These are phyloP conservation scores for Xylaria sp. DNA, from an alignment of 2,329 filamentous ascomycete species.

Conservation along the genomic window DNA sequence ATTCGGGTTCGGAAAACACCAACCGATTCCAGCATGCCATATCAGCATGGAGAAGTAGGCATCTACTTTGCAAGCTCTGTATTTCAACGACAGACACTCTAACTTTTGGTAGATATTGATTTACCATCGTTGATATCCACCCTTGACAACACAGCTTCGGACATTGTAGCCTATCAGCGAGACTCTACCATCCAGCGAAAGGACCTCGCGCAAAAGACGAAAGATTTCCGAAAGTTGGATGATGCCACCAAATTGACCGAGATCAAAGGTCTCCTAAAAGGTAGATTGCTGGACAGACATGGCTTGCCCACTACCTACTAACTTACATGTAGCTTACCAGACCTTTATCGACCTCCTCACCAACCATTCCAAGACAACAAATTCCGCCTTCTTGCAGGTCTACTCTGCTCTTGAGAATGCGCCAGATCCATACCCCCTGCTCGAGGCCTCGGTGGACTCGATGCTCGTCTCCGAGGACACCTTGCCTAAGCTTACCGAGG, in stretches of 20 bases:
- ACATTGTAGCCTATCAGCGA: slow-evolving; percentile 89
- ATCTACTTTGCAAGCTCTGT: slow-evolving; percentile 7
- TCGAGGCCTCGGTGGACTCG: slow-evolving; percentile 95
- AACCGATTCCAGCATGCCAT: slow-evolving; percentile 98
- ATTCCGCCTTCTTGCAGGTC: slow-evolving; percentile 87
- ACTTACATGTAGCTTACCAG: slow-evolving; percentile 73
- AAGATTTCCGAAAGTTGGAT: slow-evolving; percentile 94
- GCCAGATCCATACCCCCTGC: slow-evolving; percentile 91
- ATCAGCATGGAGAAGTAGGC: slow-evolving; percentile 88
- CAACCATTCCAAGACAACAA: slow-evolving; percentile 92
- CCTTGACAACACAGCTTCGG: slow-evolving; percentile 91
- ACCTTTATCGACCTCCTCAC: slow-evolving; percentile 95
- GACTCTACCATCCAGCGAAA: slow-evolving; percentile 96
- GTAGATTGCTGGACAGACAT: slow-evolving; percentile 46
- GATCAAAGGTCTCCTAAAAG: slow-evolving; percentile 87
- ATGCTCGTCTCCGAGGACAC: slow-evolving; percentile 91
- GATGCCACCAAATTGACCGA: slow-evolving; percentile 81
- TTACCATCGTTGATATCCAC: slow-evolving; percentile 80
- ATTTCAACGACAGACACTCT: slow-evolving; percentile 15
- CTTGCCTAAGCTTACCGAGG: slow-evolving; percentile 82
- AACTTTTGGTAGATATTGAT: slow-evolving; percentile 70
- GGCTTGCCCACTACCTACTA: slow-evolving; percentile 10
- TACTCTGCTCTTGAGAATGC: slow-evolving; percentile 95
- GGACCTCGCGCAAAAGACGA: slow-evolving; percentile 97
- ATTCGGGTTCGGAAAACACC: slow-evolving; percentile 54